Base-by-base conservation (phyloP, 1,284 basidiomycete genomes). In the Marasmius tenuissimus region DNA sequence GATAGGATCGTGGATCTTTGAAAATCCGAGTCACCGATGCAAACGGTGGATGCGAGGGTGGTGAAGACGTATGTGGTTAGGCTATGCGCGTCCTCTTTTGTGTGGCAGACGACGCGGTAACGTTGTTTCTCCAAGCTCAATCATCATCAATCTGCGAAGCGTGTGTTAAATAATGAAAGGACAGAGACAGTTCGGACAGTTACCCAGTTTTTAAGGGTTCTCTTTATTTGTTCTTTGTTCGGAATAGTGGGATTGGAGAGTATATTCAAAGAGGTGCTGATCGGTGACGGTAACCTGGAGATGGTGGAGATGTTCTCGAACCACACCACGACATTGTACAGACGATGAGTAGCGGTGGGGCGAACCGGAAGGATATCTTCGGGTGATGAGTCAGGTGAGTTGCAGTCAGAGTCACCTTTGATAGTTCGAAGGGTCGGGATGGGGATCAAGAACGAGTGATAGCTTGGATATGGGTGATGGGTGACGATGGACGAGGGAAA, bases 101-200 rank as follows among this genome's bases (percentile, higher is more conserved):
- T 99, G 80, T 89, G 87, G 97, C 97, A 99, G 66, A 85, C 63
- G 98, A 86, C 51, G 97, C 98, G 60, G 93, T 89, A 63, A 97
- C 97, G 74, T 99, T 99, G 86, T 99, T 99, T 97, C 97, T 67
- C 97, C 97, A 67, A 96, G 80, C 66, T 97, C 97, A 71, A 98
- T 91, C 84, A 99, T 91, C 92, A 99, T 93, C 68, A 98, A 84
- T 63, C 97, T 97, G 64, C 14, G 8, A 57, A 60, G n/a, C 40
- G 65, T 60, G 47, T 42, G 18, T 48, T 68, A 64, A 49, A 18
- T 57, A 45, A 55, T 49, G 27, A 27, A 27, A 54, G 14, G 49
- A n/a, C 48, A 52, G 63, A n/a, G 22, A 57, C 56, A 62, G 59
- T 57, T 56, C 60, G 59, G 56, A 38, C 59, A 83, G 92, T 66